Base-by-base conservation (phyloP, 352 stramenopile species). In the Phytophthora cactorum region DNA sequence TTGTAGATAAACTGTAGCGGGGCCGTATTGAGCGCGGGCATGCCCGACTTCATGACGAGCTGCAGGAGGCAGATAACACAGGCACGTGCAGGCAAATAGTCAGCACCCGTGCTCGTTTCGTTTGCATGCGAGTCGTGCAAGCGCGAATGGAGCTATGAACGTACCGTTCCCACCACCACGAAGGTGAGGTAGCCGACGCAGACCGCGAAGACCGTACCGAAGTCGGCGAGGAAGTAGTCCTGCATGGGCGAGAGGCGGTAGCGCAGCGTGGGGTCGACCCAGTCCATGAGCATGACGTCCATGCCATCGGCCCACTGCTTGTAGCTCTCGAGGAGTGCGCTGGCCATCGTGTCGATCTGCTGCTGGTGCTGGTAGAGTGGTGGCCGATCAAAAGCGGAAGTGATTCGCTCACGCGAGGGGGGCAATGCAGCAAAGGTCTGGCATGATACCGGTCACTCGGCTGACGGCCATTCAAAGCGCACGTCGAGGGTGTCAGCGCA, bases 1-100 rank as follows among this genome's bases (percentile, higher is more conserved):
- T 98, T 98, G 90, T 98, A 98, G 27, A 97, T 62, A 70, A 98
- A 98, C 72, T 97, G 96, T 43, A 98, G 79, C 5, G 75, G 63
- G 36, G 70, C 78, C 27, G 72, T 85, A 57, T 90, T 91, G 66
- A 89, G 52, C 15, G 77, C 76, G 3, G 76, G 79, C 28, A 83
- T 60, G 36, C 75, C 78, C 6, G 71, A 66, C 63, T 84, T 86
- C 83, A 90, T 91, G 55, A 87, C 55, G 38, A 75, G 61, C 75
- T 86, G 65, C 3, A 67, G 47, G 5, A 7, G 31, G 47, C 32
- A 22, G 32, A 58, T 22, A 22, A 22, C 22, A 22, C 22, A 22
- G 22, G 22, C 38, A 52, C 14, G 27, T 36, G 41, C 28, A 47
- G 29, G 51, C 12, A 22, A 31, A 58, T 9, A 9, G 39, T 63